Percentiles rank a stretch among this genome's conserved stretches.
These are phyloP conservation scores for Verticillium albo-atrum DNA, from an alignment of 2,329 filamentous ascomycete species.

Conservation along the genomic window DNA sequence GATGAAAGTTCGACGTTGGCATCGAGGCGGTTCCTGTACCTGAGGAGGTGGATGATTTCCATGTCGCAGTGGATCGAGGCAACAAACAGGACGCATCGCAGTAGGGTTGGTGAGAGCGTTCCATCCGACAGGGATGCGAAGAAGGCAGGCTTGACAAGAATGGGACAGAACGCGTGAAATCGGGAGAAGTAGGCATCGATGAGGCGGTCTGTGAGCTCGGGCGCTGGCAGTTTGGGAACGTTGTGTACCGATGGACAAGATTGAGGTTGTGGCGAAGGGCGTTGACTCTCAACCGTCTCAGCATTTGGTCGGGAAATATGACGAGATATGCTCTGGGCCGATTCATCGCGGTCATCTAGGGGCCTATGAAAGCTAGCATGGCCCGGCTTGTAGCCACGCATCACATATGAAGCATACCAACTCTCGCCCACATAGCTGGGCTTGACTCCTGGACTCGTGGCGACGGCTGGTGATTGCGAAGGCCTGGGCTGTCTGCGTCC, in stretches of 20 bases:
- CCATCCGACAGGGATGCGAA: background rate
- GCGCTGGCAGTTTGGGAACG: background rate
- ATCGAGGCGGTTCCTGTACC: background rate
- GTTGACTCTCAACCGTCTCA: no score
- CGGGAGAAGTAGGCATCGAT: background rate
- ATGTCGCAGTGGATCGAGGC: background rate
- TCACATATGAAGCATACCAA: slow-evolving; percentile 1
- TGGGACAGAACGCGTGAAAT: background rate
- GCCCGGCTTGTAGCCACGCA: slow-evolving; percentile 1
- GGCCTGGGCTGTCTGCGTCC: no score
- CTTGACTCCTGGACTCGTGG: background rate
- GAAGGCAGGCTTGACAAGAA: background rate
- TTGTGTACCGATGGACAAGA: no score
- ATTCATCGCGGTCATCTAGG: background rate
- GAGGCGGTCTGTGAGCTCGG: background rate
- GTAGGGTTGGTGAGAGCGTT: background rate
- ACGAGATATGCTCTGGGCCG: background rate
- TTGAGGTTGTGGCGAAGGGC: no score
- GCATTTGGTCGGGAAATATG: no score
- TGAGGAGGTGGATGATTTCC: background rate
- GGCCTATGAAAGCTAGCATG: background rate
- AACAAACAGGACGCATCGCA: background rate
- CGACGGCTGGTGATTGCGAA: no score
- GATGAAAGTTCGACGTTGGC: background rate
- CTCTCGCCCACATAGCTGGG: background rate